Evolutionary conservation across 306 rosid species (phyloP).

Genomic region (Vigna reflexopilosa): DNA sequence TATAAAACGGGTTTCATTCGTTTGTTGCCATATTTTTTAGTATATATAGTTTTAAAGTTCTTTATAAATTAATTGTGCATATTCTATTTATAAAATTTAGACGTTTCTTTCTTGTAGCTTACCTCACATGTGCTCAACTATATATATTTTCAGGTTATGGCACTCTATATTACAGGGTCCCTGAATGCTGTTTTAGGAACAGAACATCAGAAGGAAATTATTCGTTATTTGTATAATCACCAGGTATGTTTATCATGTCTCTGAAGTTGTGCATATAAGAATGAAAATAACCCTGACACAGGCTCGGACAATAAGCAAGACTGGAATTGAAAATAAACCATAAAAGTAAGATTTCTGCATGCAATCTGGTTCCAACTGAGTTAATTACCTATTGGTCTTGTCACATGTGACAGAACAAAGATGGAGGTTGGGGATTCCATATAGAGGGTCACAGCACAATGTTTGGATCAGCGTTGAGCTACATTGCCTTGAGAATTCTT

Average conservation of each 20-base stretch:
- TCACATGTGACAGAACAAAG: constrained; percentile 57
- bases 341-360: background rate
- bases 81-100: background rate
- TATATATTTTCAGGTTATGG: constrained; percentile 56
- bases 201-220: constrained; percentile 65
- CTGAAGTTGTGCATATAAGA: background rate
- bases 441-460: constrained; percentile 75
- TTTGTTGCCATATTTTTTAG: background rate
- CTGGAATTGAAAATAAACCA: background rate
- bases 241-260: constrained; percentile 51
- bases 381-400: background rate
- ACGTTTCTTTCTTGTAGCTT: background rate
- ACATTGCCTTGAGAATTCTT: constrained; percentile 68
- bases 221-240: constrained; percentile 77
- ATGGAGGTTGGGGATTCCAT: constrained; percentile 85
- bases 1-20: background rate
- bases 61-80: background rate
- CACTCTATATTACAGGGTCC: constrained; percentile 62
- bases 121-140: too few species aligned
- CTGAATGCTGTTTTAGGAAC: constrained; percentile 56
- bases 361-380: background rate
- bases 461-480: constrained; percentile 74
- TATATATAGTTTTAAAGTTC: background rate
- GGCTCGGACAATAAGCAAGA: background rate
- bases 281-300: background rate